These are phyloP conservation scores for Berberis thunbergii DNA, from an alignment of 164 flowering plant genomes.

Conservation along the genomic window DNA sequence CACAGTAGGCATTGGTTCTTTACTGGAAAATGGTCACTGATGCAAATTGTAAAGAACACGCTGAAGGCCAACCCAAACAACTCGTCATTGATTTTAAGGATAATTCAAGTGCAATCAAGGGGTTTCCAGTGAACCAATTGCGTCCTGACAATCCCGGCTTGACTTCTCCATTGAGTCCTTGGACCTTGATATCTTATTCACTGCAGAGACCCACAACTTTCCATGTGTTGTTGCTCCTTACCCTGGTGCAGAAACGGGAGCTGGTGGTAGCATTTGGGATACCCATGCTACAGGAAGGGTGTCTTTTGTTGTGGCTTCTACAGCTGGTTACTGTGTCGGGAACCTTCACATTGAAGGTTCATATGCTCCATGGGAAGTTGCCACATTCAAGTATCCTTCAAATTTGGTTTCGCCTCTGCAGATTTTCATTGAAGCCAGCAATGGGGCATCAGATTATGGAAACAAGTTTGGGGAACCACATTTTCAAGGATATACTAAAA, in stretches of 20 bases:
- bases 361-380: constrained; percentile 94
- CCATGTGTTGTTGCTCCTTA: constrained; percentile 98
- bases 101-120: constrained; percentile 89
- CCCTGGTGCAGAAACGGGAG: constrained; percentile 97
- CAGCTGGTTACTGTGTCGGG: constrained; percentile 96
- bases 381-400: constrained; percentile 63
- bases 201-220: constrained; percentile 97
- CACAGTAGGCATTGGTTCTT: constrained; percentile 97
- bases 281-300: constrained; percentile 97
- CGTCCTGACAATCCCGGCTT: constrained; percentile 62
- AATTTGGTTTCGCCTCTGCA: constrained; percentile 83
- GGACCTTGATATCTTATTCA: constrained; percentile 77
- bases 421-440: constrained; percentile 87
- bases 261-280: constrained; percentile 96
- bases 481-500: constrained; percentile 86
- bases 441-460: constrained; percentile 97
- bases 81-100: constrained; percentile 96
- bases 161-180: constrained; percentile 40
- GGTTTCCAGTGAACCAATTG: constrained; percentile 55
- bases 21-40: constrained; percentile 78
- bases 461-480: constrained; percentile 95
- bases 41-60: constrained; percentile 94
- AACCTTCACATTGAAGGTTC: constrained; percentile 80
- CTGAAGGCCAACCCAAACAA: constrained; percentile 80
- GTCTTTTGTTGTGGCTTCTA: constrained; percentile 78